Conservation (phyloP, 2,329 filamentous ascomycete species). For the Cryoendolithus antarcticus region DNA sequence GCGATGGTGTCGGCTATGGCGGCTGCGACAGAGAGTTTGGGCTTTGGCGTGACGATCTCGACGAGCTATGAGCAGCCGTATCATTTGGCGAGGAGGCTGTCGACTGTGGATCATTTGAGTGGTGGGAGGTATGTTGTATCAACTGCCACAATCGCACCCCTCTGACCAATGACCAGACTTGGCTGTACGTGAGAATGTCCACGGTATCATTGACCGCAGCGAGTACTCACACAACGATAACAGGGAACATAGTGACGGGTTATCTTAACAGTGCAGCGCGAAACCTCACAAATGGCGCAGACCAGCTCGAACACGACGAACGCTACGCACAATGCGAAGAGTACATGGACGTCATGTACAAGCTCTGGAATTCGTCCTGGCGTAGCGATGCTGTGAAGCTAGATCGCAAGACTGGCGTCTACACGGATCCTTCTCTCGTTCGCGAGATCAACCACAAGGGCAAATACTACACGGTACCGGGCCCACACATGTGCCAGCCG, state of each 20-base stretch:
- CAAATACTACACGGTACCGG: conserved; percentile 51
- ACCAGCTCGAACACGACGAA: conserved; percentile 52
- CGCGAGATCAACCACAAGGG: conserved; percentile 55
- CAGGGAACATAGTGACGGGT: conserved; percentile 47
- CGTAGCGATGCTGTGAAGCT: conserved; percentile 52
- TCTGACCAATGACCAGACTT: too few species aligned
- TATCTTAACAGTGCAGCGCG: conserved; percentile 55
- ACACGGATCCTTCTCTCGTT: conserved; percentile 46
- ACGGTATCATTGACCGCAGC: too few species aligned
- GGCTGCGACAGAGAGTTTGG: conserved; percentile 51
- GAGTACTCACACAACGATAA: not conserved
- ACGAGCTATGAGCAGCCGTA: conserved; percentile 61
- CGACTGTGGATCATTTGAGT: conserved; percentile 55
- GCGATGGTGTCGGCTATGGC: conserved; percentile 53
- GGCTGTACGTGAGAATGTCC: too few species aligned
- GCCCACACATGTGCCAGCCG: conserved; percentile 54
- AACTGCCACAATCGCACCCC: too few species aligned
- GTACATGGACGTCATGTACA: conserved; percentile 49
- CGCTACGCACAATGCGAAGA: conserved; percentile 53
- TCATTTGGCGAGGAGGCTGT: conserved; percentile 51
- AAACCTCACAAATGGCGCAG: conserved; percentile 43
- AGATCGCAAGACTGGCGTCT: conserved; percentile 46
- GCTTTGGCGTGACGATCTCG: conserved; percentile 54
- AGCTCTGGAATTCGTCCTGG: conserved; percentile 57
- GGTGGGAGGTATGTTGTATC: conserved; percentile 36